Evolutionary conservation across 176 grass and related monocot genomes (phyloP), one percentile per base, ranked within the genome.

Genomic region (Oryza coarctata): DNA sequence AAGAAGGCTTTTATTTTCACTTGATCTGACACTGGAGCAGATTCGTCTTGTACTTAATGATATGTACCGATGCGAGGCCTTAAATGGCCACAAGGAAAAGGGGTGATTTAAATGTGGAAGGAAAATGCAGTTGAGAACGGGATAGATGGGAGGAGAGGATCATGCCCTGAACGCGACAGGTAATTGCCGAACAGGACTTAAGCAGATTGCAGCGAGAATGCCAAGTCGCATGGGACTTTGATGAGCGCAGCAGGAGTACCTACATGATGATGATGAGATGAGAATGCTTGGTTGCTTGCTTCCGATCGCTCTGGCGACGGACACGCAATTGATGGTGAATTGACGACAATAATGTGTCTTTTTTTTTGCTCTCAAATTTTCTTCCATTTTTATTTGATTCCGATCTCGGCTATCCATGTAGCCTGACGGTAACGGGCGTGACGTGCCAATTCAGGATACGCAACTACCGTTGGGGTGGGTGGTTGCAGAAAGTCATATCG

Each of bases 121-220:
- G 82, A 85, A 85, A 85, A 89, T 81, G 28, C 82, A 35, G 87
- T 85, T 89, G 77, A 78, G 87, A 17, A 26, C 3, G 31, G 1
- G 63, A 76, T 63, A 43, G 63, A 74, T 77, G 5, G n/a, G 43
- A 62, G 33, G 4, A 4, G 35, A 60, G 20, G 18, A 13, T 35
- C 84, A 39, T 39, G 27, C 1, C 15, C 64, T 20, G 65, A 9
- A 9, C 5, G 68, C 7, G 60, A 14, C 73, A 65, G 40, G 39
- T 65, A 22, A 45, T 47, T 9, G 32, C 20, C 4, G 74, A 20
- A 29, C 30, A 38, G 63, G 76, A 57, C 35, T 62, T 18, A 4
- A 13, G 74, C 67, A 33, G 28, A 31, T 27, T 22, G 25, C 35
- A 47, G 13, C 13, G 6, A 18, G 9, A 52, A 18, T 45, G 17